Percentiles rank a stretch among this genome's conserved stretches.
These are phyloP conservation scores for Venturiaceae sp. DNA, from an alignment of 2,329 filamentous ascomycete genomes.

Conservation along the genomic window DNA sequence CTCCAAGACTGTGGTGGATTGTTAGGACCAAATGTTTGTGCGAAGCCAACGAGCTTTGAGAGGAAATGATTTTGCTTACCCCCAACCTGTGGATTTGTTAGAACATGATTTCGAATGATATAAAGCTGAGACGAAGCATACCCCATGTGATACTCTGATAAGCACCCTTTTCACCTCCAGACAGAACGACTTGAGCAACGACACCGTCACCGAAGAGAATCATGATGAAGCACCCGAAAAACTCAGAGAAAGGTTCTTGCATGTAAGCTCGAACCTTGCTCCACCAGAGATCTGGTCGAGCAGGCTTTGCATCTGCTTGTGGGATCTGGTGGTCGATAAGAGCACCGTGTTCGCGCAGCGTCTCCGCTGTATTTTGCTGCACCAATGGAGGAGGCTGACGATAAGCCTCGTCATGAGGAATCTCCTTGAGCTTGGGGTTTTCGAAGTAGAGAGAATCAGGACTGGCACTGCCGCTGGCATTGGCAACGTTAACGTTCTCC, in stretches of 20 bases:
- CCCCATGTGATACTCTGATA: slow-evolving; percentile 9
- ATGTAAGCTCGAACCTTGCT: slow-evolving; percentile 39
- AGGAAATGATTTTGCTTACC: background rate
- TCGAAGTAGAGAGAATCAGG: background rate
- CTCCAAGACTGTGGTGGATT: slow-evolving; percentile 3
- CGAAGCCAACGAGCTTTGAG: background rate
- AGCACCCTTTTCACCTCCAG: slow-evolving; percentile 7
- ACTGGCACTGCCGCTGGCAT: background rate
- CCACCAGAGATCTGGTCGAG: slow-evolving; percentile 38
- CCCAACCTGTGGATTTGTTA: background rate
- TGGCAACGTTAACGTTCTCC: background rate
- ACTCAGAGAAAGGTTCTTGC: slow-evolving; percentile 55
- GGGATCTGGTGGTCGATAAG: slow-evolving; percentile 3
- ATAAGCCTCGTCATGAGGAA: background rate
- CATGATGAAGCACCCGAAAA: slow-evolving; percentile 58
- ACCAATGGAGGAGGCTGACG: background rate
- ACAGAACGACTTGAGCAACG: slow-evolving; percentile 58
- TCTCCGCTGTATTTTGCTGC: background rate
- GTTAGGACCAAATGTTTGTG: background rate
- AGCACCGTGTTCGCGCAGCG: slow-evolving; percentile 6
- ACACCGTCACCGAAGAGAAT: slow-evolving; percentile 63
- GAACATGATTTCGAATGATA: background rate
- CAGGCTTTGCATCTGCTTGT: slow-evolving; percentile 14
- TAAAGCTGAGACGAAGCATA: background rate
- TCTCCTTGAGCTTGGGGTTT: background rate